These are phyloP conservation scores for Thielaviopsis musarum DNA, from an alignment of 2,329 filamentous ascomycete species.

Conservation along the genomic window DNA sequence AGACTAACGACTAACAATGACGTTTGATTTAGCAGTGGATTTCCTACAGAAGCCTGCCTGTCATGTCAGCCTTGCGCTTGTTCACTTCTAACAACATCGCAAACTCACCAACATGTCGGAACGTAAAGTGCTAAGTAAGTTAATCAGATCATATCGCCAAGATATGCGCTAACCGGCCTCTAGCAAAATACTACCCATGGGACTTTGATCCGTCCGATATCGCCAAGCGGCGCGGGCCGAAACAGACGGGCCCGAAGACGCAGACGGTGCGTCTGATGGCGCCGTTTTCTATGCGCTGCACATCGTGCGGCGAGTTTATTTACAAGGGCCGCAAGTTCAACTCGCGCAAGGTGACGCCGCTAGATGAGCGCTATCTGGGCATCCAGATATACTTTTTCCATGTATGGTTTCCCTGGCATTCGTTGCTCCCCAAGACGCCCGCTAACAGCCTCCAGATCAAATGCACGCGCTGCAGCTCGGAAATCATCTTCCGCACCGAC, in stretches of 20 bases:
- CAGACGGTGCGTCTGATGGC: slow-evolving; percentile 78
- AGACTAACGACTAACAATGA: not conserved
- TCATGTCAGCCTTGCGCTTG: not conserved
- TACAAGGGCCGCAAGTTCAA: slow-evolving; percentile 95
- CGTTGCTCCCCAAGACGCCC: not conserved
- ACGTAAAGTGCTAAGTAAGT: slow-evolving; percentile 53
- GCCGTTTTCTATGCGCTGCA: slow-evolving; percentile 27
- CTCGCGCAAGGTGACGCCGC: slow-evolving; percentile 77
- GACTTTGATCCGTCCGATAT: slow-evolving; percentile 86
- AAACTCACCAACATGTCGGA: slow-evolving; percentile 51
- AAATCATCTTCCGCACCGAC: slow-evolving; percentile 89
- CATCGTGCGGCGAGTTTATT: slow-evolving; percentile 54
- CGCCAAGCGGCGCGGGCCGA: slow-evolving; percentile 50
- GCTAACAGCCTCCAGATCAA: slow-evolving; percentile 34
- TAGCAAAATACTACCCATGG: slow-evolving; percentile 42
- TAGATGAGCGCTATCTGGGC: slow-evolving; percentile 71
- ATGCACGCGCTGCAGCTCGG: slow-evolving; percentile 69
- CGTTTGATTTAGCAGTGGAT: not conserved
- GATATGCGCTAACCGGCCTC: slow-evolving; percentile 14
- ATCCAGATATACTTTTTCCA: slow-evolving; percentile 74
- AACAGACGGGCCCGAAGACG: slow-evolving; percentile 58
- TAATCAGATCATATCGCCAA: not conserved
- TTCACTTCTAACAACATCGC: not conserved
- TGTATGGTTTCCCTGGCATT: slow-evolving; percentile 28
- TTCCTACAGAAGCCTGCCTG: not conserved